Percentiles rank a stretch among this genome's conserved stretches.
Evolutionary conservation across 2,329 filamentous ascomycete genomes (phyloP).

Genomic region (Fusarium proliferatum): DNA sequence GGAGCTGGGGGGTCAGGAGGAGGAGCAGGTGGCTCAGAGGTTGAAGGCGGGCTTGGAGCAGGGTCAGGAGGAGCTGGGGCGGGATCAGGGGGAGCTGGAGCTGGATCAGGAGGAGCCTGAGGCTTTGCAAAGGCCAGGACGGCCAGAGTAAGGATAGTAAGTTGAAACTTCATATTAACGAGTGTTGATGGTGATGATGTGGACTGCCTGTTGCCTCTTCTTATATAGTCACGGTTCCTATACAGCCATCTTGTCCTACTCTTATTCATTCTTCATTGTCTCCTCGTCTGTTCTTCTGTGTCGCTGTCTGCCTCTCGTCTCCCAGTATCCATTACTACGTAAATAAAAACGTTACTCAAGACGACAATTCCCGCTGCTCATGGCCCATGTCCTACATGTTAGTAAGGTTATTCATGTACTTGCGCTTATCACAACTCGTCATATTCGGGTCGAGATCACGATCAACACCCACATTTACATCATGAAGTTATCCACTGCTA

Average conservation of each 20-base stretch:
- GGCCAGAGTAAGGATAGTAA: slow-evolving; percentile 37
- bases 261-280: background rate
- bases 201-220: background rate
- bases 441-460: background rate
- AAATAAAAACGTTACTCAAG: no score
- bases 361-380: no score
- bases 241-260: background rate
- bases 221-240: background rate
- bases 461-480: slow-evolving; percentile 12
- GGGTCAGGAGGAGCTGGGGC: slow-evolving; percentile 20
- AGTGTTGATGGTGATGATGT: slow-evolving; percentile 1
- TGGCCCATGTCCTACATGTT: no score
- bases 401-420: no score
- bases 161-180: slow-evolving; percentile 44
- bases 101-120: slow-evolving; percentile 35
- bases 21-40: slow-evolving; percentile 8
- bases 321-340: no score
- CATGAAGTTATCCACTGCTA: slow-evolving; percentile 9
- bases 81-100: slow-evolving; percentile 4
- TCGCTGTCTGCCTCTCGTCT: no score
- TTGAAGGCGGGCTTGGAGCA: slow-evolving; percentile 8
- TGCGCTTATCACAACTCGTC: background rate
- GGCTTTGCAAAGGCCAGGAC: slow-evolving; percentile 42
- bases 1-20: background rate
- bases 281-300: no score